Evolutionary conservation across 2,329 filamentous ascomycete genomes (phyloP).

Genomic region (Geosmithia morbida): DNA sequence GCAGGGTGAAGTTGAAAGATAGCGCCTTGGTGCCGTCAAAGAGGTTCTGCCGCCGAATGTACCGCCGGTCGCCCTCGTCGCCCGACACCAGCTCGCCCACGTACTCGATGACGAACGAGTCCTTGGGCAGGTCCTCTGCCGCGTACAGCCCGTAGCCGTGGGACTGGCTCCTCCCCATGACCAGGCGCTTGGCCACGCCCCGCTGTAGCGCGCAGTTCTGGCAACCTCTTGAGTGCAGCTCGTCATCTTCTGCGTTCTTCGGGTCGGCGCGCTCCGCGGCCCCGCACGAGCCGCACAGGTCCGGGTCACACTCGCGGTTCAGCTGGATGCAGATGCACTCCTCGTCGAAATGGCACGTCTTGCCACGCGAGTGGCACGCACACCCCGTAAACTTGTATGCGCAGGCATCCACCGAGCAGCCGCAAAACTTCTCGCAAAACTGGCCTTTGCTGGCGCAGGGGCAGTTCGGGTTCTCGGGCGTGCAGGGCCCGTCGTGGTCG

Average conservation of each 20-base stretch:
- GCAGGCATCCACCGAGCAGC: conserved; percentile 43
- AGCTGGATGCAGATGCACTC: conserved; percentile 58
- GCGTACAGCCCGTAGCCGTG: conserved; percentile 64
- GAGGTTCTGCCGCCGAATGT: conserved; percentile 42
- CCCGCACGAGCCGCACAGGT: conserved; percentile 58
- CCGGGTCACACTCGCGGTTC: conserved; percentile 69
- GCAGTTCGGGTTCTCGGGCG: conserved; percentile 33
- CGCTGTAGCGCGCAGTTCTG: conserved; percentile 62
- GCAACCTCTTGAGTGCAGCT: conserved; percentile 44
- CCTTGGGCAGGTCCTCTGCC: conserved; percentile 48
- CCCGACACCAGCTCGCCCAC: conserved; percentile 62
- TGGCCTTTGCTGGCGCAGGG: conserved; percentile 46
- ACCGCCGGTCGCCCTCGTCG: conserved; percentile 54
- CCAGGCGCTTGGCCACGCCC: conserved; percentile 46
- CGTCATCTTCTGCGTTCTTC: conserved; percentile 44
- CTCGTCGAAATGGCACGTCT: conserved; percentile 35
- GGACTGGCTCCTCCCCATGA: conserved; percentile 57
- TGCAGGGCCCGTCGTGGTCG: conserved; percentile 54
- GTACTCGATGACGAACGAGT: conserved; percentile 72
- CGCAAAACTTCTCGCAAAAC: conserved; percentile 61
- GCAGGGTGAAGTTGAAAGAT: conserved; percentile 49
- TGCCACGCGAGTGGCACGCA: conserved; percentile 37
- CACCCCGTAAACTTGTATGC: conserved; percentile 53
- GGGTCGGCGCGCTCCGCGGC: conserved; percentile 55
- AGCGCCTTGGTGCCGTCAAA: conserved; percentile 40